phyloP scores from a whole-genome alignment of 2,329 filamentous ascomycete species.

The Zelopaecilomyces penicillatus region DNA sequence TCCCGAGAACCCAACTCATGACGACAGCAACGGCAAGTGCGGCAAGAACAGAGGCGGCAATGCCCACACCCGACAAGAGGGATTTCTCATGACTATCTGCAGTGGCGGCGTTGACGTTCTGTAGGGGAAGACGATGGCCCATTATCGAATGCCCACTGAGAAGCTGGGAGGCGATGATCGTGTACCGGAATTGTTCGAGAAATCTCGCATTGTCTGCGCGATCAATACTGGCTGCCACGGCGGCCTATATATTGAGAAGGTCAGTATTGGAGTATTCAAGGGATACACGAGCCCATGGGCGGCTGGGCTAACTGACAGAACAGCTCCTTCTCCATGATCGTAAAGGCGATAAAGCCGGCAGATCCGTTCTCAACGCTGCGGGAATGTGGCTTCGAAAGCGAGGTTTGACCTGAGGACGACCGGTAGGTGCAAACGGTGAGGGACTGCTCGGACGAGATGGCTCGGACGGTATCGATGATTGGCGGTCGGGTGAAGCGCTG shows the following conservation, averaged over 20 bases:
- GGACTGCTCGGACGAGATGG: conserved; percentile 41
- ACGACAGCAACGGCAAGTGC: conserved; percentile 62
- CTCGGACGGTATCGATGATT: conserved; percentile 20
- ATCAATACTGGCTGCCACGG: conserved; percentile 63
- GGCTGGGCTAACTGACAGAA: conserved; percentile 34
- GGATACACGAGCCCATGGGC: not conserved
- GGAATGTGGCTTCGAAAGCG: conserved; percentile 43
- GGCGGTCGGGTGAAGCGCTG: conserved; percentile 26
- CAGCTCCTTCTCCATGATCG: conserved; percentile 40
- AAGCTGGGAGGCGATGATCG: conserved; percentile 84
- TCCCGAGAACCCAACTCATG: conserved; percentile 59
- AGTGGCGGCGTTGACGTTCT: conserved; percentile 10
- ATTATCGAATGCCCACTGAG: conserved; percentile 60
- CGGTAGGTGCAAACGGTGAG: conserved; percentile 47
- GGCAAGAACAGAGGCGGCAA: conserved; percentile 38
- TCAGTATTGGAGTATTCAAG: not conserved
- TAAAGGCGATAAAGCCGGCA: conserved; percentile 29
- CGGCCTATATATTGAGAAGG: conserved; percentile 39
- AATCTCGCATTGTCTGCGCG: conserved; percentile 76
- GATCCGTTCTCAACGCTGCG: conserved; percentile 34
- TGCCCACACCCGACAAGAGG: conserved; percentile 33
- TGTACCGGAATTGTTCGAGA: conserved; percentile 87
- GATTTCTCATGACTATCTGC: conserved; percentile 16
- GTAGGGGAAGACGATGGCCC: conserved; percentile 21
- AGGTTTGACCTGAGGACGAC: conserved; percentile 44